These are phyloP conservation scores for Fusarium beomiforme DNA, from an alignment of 2,329 filamentous ascomycete genomes.

Conservation along the genomic window DNA sequence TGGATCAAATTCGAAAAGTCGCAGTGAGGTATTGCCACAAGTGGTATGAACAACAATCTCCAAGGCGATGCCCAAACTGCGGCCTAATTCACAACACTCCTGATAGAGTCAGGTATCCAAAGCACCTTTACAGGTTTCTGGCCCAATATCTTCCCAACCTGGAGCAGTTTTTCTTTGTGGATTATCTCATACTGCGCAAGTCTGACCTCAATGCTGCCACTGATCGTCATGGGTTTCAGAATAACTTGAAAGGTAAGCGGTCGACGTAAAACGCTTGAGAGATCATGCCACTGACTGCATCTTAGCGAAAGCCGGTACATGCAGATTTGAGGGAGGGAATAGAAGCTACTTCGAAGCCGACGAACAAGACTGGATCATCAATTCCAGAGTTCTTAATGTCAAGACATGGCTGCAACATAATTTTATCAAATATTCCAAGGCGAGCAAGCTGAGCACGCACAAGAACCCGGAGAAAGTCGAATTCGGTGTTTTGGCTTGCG, in stretches of 20 bases:
- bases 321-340: conserved; percentile 36
- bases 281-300: conserved; percentile 7
- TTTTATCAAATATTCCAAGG: conserved; percentile 51
- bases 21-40: conserved; percentile 55
- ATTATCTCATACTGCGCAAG: conserved; percentile 53
- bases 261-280: not conserved
- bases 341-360: conserved; percentile 49
- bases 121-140: conserved; percentile 57
- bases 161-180: conserved; percentile 57
- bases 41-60: conserved; percentile 49
- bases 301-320: not conserved
- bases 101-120: conserved; percentile 47
- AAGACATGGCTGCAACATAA: conserved; percentile 51
- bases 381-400: conserved; percentile 49
- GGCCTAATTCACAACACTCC: conserved; percentile 44
- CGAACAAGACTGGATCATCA: conserved; percentile 48
- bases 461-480: conserved; percentile 49
- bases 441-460: conserved; percentile 47
- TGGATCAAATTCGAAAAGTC: conserved; percentile 50
- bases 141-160: conserved; percentile 54
- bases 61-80: conserved; percentile 47
- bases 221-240: not conserved
- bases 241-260: conserved; percentile 13
- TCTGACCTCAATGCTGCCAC: not conserved
- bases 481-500: conserved; percentile 55